Conservation (phyloP, 2,329 filamentous ascomycete genomes). For the Pseudopithomyces maydicus region DNA sequence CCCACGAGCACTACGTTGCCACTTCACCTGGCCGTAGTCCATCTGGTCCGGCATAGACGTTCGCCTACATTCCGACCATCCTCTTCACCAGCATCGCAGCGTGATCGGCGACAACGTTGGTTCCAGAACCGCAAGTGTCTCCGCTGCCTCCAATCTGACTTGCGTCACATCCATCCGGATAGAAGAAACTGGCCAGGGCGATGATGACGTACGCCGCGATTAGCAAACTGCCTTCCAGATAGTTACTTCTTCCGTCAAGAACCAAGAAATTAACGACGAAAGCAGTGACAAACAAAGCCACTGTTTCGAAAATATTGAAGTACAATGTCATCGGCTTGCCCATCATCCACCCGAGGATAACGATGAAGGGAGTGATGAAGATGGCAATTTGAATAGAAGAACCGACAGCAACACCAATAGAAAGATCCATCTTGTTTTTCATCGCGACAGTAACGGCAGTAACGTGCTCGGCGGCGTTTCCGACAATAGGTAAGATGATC, state of each 20-base stretch:
- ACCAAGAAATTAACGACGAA: slow-evolving; percentile 88
- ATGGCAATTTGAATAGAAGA: slow-evolving; percentile 80
- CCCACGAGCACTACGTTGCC: neutral
- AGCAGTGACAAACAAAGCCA: slow-evolving; percentile 81
- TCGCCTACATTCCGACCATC: slow-evolving; percentile 20
- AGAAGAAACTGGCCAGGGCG: slow-evolving; percentile 60
- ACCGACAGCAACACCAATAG: slow-evolving; percentile 78
- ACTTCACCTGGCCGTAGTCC: neutral
- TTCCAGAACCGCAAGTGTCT: slow-evolving; percentile 15
- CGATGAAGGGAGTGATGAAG: slow-evolving; percentile 75
- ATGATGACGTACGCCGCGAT: slow-evolving; percentile 83
- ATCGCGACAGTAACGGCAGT: slow-evolving; percentile 77
- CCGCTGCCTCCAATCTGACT: slow-evolving; percentile 52
- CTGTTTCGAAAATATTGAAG: slow-evolving; percentile 66
- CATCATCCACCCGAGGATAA: slow-evolving; percentile 81
- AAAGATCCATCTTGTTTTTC: slow-evolving; percentile 83
- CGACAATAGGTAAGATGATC: slow-evolving; percentile 79
- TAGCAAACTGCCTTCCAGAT: slow-evolving; percentile 76
- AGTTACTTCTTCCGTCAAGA: slow-evolving; percentile 80
- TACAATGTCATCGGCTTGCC: slow-evolving; percentile 70
- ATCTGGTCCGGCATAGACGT: no score
- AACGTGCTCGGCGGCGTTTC: slow-evolving; percentile 79
- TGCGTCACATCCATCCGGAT: slow-evolving; percentile 49
- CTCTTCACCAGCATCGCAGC: slow-evolving; percentile 24
- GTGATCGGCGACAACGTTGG: slow-evolving; percentile 7